Percentiles rank a stretch among this genome's conserved stretches.
Conservation (phyloP, 768 basidiomycete genomes). For the Myochromella boudieri region DNA sequence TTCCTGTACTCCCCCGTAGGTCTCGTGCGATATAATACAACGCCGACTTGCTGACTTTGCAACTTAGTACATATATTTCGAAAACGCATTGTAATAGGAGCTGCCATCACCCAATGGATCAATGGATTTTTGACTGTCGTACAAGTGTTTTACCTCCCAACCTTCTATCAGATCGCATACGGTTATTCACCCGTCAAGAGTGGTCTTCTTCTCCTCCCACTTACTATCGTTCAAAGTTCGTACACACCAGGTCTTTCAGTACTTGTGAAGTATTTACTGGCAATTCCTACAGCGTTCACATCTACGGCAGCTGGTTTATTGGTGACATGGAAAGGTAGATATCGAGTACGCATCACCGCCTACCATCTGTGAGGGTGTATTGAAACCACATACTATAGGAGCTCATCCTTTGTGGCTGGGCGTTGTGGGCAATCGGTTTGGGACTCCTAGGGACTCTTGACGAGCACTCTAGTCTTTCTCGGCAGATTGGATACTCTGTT, state of each 20-base stretch:
- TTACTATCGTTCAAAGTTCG: constrained; percentile 52
- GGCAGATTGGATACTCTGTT: constrained; percentile 19
- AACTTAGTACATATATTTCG: constrained; percentile 53
- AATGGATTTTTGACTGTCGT: constrained; percentile 46
- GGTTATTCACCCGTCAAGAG: constrained; percentile 54
- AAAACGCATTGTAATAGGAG: constrained; percentile 46
- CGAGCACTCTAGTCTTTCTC: constrained; percentile 14
- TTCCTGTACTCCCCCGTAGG: constrained; percentile 55
- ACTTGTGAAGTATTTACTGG: too few species aligned
- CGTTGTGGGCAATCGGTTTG: constrained; percentile 21
- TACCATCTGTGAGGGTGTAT: too few species aligned
- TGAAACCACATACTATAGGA: constrained; percentile 15
- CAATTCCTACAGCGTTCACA: constrained; percentile 7
- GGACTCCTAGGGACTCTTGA: constrained; percentile 19
- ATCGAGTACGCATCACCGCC: too few species aligned
- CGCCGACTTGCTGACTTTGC: not conserved
- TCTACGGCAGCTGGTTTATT: constrained; percentile 37
- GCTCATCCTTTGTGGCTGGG: constrained; percentile 20
- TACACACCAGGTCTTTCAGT: not conserved
- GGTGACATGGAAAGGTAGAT: constrained; percentile 50
- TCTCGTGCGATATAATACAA: not conserved
- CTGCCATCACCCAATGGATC: constrained; percentile 51
- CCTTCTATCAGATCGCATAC: constrained; percentile 58
- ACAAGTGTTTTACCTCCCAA: constrained; percentile 57
- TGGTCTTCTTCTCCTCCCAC: constrained; percentile 54